Conservation (phyloP, 768 basidiomycete species). For the Naganishia randhawae region DNA sequence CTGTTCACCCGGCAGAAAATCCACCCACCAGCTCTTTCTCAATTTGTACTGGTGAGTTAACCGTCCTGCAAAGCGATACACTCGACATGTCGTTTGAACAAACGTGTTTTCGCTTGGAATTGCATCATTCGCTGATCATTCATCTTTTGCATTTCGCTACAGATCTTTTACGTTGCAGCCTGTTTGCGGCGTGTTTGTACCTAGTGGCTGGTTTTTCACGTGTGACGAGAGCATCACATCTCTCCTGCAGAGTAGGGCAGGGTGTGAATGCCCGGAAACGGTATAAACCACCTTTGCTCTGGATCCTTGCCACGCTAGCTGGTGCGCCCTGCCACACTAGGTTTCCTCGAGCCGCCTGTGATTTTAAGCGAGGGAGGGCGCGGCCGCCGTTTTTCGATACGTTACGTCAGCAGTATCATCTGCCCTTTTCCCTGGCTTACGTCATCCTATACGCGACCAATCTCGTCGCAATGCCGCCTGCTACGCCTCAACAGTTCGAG, state of each 20-base stretch:
- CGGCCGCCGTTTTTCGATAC: too few species aligned
- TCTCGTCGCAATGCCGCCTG: neutral
- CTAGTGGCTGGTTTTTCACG: neutral
- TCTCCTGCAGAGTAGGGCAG: too few species aligned
- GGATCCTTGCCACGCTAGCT: too few species aligned
- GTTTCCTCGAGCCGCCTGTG: too few species aligned
- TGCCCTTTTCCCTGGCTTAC: neutral
- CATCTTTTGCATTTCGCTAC: neutral
- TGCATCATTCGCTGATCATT: neutral
- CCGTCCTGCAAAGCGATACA: neutral
- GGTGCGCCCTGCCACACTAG: too few species aligned
- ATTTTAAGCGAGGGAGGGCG: too few species aligned
- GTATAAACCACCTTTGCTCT: too few species aligned
- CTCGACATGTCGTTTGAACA: neutral
- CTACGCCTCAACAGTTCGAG: constrained; percentile 3
- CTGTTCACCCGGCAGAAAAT: neutral
- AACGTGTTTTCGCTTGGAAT: neutral
- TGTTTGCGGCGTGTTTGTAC: neutral
- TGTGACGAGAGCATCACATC: too few species aligned
- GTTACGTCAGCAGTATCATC: too few species aligned
- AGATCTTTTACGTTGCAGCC: neutral
- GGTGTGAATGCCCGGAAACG: too few species aligned
- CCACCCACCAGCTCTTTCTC: neutral
- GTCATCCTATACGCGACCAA: neutral
- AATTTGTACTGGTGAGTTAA: neutral